A percentile compares a stretch with the other conserved stretches of the same genome.
These are phyloP conservation scores for Aureobasidium melanogenum DNA, from an alignment of 2,329 filamentous ascomycete species.

Conservation along the genomic window DNA sequence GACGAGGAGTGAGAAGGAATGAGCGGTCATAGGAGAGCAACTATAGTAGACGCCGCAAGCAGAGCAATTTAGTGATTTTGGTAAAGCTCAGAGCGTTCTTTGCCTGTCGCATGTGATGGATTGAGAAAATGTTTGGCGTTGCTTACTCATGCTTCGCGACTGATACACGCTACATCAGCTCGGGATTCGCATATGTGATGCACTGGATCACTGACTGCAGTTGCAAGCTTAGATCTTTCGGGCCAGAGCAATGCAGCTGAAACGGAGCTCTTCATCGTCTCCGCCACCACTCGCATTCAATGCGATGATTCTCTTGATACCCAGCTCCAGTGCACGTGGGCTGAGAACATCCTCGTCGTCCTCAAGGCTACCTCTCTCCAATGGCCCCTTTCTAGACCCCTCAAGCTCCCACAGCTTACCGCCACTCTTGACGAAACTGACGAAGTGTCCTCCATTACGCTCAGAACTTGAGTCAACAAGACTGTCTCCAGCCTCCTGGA, in stretches of 20 bases:
- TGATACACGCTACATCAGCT: too few species aligned
- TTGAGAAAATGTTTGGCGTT: too few species aligned
- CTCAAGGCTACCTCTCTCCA: constrained; percentile 33
- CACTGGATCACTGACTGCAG: too few species aligned
- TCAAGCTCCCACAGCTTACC: constrained; percentile 41
- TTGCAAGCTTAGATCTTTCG: not conserved
- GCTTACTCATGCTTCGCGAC: too few species aligned
- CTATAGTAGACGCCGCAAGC: too few species aligned
- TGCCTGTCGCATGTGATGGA: too few species aligned
- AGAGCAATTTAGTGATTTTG: too few species aligned
- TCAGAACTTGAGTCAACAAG: constrained; percentile 23
- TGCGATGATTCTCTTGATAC: constrained; percentile 31
- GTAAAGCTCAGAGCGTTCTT: too few species aligned
- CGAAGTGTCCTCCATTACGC: constrained; percentile 34
- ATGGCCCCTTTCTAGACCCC: constrained; percentile 34
- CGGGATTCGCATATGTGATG: too few species aligned
- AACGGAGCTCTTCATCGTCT: constrained; percentile 26
- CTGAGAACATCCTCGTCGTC: constrained; percentile 38
- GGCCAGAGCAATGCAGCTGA: constrained; percentile 37
- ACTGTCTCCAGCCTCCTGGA: constrained; percentile 35
- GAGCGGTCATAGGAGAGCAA: too few species aligned
- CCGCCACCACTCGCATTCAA: constrained; percentile 27
- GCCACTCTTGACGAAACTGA: constrained; percentile 39
- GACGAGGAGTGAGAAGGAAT: too few species aligned
- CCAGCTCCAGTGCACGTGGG: constrained; percentile 32